Base-by-base conservation (phyloP, 495 filamentous ascomycete genomes). In the Trichocladium antarcticum region DNA sequence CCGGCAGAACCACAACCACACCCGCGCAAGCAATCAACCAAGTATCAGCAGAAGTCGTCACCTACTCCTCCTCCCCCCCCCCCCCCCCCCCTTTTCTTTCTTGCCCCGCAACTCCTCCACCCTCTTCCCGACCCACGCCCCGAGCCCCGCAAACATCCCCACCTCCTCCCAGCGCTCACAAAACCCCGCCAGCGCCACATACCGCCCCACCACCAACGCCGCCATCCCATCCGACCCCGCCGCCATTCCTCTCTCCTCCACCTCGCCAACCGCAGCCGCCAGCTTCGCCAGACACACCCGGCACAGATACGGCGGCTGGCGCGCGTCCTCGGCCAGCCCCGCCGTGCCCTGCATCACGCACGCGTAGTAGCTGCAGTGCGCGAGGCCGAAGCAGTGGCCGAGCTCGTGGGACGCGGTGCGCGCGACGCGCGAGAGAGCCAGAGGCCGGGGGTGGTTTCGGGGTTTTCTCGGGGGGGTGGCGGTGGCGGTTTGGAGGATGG, bases 251-350 rank as follows among this genome's bases (percentile, higher is more conserved):
- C n/a, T n/a, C n/a, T n/a, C n/a, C n/a, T n/a, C n/a, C n/a, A n/a
- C n/a, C n/a, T n/a, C n/a, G n/a, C n/a, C n/a, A 17, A 69, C 34
- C 12, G 57, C 60, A 29, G 53, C 43, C 3, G 67, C 49, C 4
- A 83, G 39, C 58, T 84, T 85, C 6, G 67, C 68, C 50, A 76
- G 45, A 57, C 80, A 81, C 2, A 84, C 68, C 0, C 79, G 80
- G 55, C 82, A 85, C 14, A 83, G 56, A 57, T 82, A 84, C 10
- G 79, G 77, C 37, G 81, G 80, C 58, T 85, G 82, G 31, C 80
- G 59, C 11, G 71, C 66, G 60, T 84, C 83, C 61, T 87, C 83
- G 9, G 59, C 62, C 19, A 85, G 61, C 7, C 73, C 68, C 3
- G 72, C 73, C 1, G 75, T 80, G 22, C 78, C 73, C 55, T 85